Base-by-base conservation (phyloP, 2,329 filamentous ascomycete species). In the Nemania sp. region DNA sequence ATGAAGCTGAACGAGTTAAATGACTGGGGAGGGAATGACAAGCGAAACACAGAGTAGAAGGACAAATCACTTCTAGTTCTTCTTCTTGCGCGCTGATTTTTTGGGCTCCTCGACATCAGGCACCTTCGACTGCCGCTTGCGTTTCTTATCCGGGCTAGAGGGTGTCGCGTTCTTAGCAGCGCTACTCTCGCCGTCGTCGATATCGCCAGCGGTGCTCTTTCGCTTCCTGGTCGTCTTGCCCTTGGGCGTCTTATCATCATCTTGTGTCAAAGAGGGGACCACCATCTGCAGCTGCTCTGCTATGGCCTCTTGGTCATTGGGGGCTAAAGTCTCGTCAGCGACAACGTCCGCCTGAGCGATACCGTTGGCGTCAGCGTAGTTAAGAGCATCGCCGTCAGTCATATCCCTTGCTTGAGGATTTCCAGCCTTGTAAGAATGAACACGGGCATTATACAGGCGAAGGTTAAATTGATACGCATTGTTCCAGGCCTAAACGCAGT, bases 391-490 rank as follows among this genome's bases (percentile, higher is more conserved):
- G 39, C 85, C 80, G 58, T 88, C 86, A 2, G 74, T 76, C 86
- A 88, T 88, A 66, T 81, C 78, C 71, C 86, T 85, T 66, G 86
- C 86, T 5, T 78, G 72, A 4, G 74, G 71, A 76, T 87, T 88
- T 65, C 83, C 84, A 35, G 75, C 73, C 79, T 87, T 87, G 78
- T 88, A 88, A 1, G 85, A 86, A 74, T 87, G 83, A 29, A 87
- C 84, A 58, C 85, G 82, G 11, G 85, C 86, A 64, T 88, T 86
- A 78, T 88, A 88, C 51, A 88, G 78, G 34, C 85, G 83, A 51
- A 88, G 79, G 73, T 88, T 88, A 77, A 87, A 87, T 76, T 87
- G 84, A 75, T 88, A 88, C 5, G 85, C 85, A 57, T 85, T 83
- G 75, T 87, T 86, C 86, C 86, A 88, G 64, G 82, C 83, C 76